Evolutionary conservation across 2,329 filamentous ascomycete species (phyloP), one percentile per base, ranked within the genome.

Genomic region (Sarocladium brachiariae): DNA sequence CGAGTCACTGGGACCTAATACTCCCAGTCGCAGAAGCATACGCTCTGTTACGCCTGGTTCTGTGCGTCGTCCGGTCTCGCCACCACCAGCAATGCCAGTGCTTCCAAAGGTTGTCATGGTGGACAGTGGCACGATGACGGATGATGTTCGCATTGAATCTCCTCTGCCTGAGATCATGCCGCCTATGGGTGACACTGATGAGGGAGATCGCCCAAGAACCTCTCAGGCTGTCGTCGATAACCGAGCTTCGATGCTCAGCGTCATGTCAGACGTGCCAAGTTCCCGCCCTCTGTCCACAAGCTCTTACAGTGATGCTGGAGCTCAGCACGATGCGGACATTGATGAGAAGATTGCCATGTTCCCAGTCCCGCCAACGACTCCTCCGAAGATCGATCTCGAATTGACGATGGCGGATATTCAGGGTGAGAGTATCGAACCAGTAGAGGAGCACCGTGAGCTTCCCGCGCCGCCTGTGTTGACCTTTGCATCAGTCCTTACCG

Each of bases 41-140:
- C 72, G 73, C 38, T 74, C 70, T 16, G 58, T 67, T 38, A 78
- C 76, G 5, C 76, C 77, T 19, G 72, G 65, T 23, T 80, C 77
- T 10, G 63, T 68, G 19, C 63, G 71, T 37, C 69, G 67, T 34
- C 65, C 66, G 21, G 57, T 64, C 16, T 74, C 75, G n/a, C 43
- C 43, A 18, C 65, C 70, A 18, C 72, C 75, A 1, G 64, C 73
- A 5, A 59, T 77, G 5, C 80, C 81, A 2, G 65, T 67, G 24
- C 53, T 81, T 55, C 73, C 76, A 13, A 75, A 65, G 60, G 63
- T 71, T 8, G 68, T 75, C 27, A 84, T 83, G 79, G 72, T 83
- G 9, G 80, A 84, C 55, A 76, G 71, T 31, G 71, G 75, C 23
- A 77, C 75, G 58, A 82, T 84, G 76, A 84, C 81, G 0, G 80